Base-by-base conservation (phyloP, 2,329 filamentous ascomycete species). In the Tolypocladium album region DNA sequence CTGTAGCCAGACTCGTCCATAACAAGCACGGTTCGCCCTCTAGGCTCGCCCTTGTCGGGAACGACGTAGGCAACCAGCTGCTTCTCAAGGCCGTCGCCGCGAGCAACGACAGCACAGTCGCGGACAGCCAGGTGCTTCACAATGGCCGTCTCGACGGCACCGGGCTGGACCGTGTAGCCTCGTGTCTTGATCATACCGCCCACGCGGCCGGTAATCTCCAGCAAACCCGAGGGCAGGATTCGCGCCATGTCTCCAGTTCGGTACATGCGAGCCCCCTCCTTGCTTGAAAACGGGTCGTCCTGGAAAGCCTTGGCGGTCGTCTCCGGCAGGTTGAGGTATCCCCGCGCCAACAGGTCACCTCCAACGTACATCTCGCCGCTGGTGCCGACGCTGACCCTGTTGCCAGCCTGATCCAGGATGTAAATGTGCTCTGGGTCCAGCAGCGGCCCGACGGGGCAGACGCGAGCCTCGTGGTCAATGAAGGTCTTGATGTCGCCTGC, bases 151-250 rank as follows among this genome's bases (percentile, higher is more conserved):
- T 92, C 88, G 1, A 92, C 88, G 61, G 89, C 89, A 9, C 85
- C 86, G 7, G 88, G 88, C 31, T 91, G 88, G 3, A 92, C 86
- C 1, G 87, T 90, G 68, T 91, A 92, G 1, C 88, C 88, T 61
- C 88, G 84, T 13, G 90, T 82, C 74, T 92, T 92, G 75, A 92
- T 91, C 88, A 92, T 91, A 15, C 85, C 83, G 17, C 88, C 88
- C 1, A 90, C 86, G 58, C 88, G 84, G 40, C 88, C 88, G 8
- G 87, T 90, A 61, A 92, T 90, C 69, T 91, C 88, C 9, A 92
- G 78, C 7, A 86, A 75, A 1, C 88, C 88, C 1, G 82, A 87
- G 0, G 86, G 78, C 8, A 90, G 78, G 45, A 89, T 72, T 2
- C 87, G 80, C 0, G 88, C 88, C 58, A 85, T 79, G 70, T 92